These are phyloP conservation scores for Candida palmyrensis DNA, from an alignment of 805 yeast genomes.

Conservation along the genomic window DNA sequence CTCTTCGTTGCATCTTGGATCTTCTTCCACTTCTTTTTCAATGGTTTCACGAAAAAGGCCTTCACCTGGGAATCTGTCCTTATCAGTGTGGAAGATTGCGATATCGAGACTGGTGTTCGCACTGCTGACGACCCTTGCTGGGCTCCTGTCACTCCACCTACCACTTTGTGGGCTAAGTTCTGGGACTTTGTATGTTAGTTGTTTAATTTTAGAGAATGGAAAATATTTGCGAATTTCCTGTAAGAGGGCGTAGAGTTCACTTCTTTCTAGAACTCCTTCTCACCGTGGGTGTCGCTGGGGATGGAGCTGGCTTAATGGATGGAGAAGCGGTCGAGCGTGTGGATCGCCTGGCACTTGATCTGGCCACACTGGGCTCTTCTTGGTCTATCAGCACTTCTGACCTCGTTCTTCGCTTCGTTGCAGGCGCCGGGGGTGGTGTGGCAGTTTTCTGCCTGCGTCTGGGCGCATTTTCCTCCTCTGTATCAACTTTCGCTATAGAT, in stretches of 20 bases:
- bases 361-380: conserved; percentile 6
- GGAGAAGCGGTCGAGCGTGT: conserved; percentile 7
- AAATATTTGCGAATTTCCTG: neutral
- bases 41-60: conserved; percentile 29
- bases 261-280: conserved; percentile 13
- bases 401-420: conserved; percentile 10
- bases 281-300: conserved; percentile 6
- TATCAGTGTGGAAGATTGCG: conserved; percentile 54
- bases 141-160: conserved; percentile 50
- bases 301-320: conserved; percentile 1
- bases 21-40: conserved; percentile 48
- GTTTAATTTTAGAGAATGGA: neutral
- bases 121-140: conserved; percentile 55
- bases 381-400: conserved; percentile 8
- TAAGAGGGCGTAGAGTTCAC: conserved; percentile 1
- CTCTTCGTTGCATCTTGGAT: conserved; percentile 53
- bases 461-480: conserved; percentile 6
- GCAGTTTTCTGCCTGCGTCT: conserved; percentile 10
- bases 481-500: conserved; percentile 10
- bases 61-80: conserved; percentile 35
- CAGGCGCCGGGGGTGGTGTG: conserved; percentile 6
- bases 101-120: conserved; percentile 63
- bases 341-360: conserved; percentile 8
- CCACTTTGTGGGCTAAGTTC: conserved; percentile 49
- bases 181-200: conserved; percentile 39